Evolutionary conservation across 805 yeast species (phyloP).

Genomic region (Ogataea wickerhamii): DNA sequence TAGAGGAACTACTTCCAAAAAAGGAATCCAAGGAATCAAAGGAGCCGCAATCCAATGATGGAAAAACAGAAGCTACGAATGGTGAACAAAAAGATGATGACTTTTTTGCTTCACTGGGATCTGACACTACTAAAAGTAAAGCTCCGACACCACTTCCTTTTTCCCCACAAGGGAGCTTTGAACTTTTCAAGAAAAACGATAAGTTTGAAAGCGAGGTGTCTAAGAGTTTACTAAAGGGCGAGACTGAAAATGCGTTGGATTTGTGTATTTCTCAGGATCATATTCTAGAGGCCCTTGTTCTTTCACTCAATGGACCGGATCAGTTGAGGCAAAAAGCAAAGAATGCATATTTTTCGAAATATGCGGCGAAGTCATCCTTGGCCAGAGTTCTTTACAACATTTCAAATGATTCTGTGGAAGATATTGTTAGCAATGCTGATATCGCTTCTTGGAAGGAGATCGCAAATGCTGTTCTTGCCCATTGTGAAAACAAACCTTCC

Average conservation of each 20-base stretch:
- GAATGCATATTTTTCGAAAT: slow-evolving; percentile 63
- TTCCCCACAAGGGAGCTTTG: slow-evolving; percentile 55
- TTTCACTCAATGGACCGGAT: slow-evolving; percentile 67
- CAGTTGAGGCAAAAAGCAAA: slow-evolving; percentile 64
- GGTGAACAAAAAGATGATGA: slow-evolving; percentile 33
- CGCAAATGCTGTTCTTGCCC: slow-evolving; percentile 65
- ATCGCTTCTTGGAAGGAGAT: slow-evolving; percentile 80
- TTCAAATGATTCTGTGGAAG: slow-evolving; percentile 51
- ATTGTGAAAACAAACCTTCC: slow-evolving; percentile 41
- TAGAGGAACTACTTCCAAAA: slow-evolving; percentile 34
- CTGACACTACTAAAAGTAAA: slow-evolving; percentile 13
- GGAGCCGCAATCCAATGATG: background rate
- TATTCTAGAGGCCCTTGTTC: slow-evolving; percentile 73
- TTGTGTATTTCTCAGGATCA: slow-evolving; percentile 59
- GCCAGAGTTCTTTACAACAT: slow-evolving; percentile 73
- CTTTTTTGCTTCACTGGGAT: slow-evolving; percentile 34
- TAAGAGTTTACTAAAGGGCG: slow-evolving; percentile 55
- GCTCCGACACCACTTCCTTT: slow-evolving; percentile 15
- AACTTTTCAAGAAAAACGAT: slow-evolving; percentile 30
- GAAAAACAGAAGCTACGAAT: slow-evolving; percentile 12
- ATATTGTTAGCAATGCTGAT: slow-evolving; percentile 74
- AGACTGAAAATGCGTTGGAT: slow-evolving; percentile 64
- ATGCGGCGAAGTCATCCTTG: slow-evolving; percentile 48
- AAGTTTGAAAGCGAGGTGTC: slow-evolving; percentile 46
- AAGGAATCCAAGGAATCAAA: slow-evolving; percentile 24